A percentile compares a stretch with the other conserved stretches of the same genome.
These are phyloP conservation scores for Phytophthora tubulina DNA, from an alignment of 352 stramenopile genomes.

Conservation along the genomic window DNA sequence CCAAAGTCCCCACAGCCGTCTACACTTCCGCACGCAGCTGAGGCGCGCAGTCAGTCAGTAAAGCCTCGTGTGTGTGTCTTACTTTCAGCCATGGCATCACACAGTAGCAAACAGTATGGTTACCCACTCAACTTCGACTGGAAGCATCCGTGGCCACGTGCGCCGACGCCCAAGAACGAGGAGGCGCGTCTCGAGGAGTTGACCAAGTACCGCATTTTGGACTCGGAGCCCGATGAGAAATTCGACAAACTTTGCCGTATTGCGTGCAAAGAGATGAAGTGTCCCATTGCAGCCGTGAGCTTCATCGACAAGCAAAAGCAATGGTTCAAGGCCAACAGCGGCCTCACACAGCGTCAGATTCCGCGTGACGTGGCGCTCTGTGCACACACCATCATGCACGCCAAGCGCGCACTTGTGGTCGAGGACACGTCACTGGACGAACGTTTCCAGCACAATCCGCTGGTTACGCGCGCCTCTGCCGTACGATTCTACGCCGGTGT, in stretches of 20 bases:
- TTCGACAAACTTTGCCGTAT: slow-evolving; percentile 91
- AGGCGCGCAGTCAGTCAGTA: not conserved
- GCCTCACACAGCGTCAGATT: slow-evolving; percentile 87
- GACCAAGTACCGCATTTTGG: slow-evolving; percentile 77
- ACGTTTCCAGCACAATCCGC: slow-evolving; percentile 85
- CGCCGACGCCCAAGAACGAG: slow-evolving; percentile 76
- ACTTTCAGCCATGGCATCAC: slow-evolving; percentile 14
- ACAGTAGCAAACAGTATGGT: slow-evolving; percentile 53
- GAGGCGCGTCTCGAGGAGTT: slow-evolving; percentile 75
- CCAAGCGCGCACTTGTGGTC: slow-evolving; percentile 82
- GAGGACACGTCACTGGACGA: slow-evolving; percentile 87
- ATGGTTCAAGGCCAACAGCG: slow-evolving; percentile 90
- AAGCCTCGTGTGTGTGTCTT: slow-evolving; percentile 3
- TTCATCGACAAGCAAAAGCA: slow-evolving; percentile 90
- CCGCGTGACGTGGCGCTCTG: slow-evolving; percentile 85
- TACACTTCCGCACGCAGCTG: slow-evolving; percentile 9
- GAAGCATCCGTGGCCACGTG: slow-evolving; percentile 86
- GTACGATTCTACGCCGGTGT: slow-evolving; percentile 88
- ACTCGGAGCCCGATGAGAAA: slow-evolving; percentile 86
- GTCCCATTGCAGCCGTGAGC: slow-evolving; percentile 84
- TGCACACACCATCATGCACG: slow-evolving; percentile 89
- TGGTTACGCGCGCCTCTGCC: slow-evolving; percentile 83
- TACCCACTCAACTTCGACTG: slow-evolving; percentile 88
- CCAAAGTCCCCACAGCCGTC: slow-evolving; percentile 34
- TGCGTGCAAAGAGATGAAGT: slow-evolving; percentile 92